A percentile compares a stretch with the other conserved stretches of the same genome.
Conservation (phyloP, 768 basidiomycete species). For the Tricholoma matsutake region DNA sequence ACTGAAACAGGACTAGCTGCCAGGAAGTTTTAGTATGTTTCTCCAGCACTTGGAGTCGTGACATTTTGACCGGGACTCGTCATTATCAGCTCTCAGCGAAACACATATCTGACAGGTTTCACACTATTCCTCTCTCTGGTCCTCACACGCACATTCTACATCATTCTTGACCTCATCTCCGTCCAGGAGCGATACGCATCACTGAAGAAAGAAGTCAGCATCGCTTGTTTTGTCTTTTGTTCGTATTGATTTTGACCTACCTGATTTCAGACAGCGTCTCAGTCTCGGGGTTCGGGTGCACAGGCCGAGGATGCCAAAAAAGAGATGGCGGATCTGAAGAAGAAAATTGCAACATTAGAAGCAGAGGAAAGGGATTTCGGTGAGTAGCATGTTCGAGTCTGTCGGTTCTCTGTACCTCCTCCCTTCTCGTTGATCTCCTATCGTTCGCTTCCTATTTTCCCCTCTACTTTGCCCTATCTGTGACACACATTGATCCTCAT, state of each 20-base stretch:
- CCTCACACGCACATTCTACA: conserved; percentile 88
- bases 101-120: conserved; percentile 90
- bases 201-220: conserved; percentile 59
- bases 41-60: neutral
- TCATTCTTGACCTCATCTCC: conserved; percentile 88
- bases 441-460: neutral
- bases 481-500: too few relatives aligned
- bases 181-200: conserved; percentile 85
- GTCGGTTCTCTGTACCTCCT: neutral
- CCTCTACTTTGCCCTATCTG: too few relatives aligned
- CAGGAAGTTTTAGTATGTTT: conserved; percentile 84
- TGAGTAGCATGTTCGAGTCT: conserved; percentile 23
- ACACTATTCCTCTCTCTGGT: conserved; percentile 95
- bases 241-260: neutral
- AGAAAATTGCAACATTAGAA: conserved; percentile 55
- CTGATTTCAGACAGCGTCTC: conserved; percentile 11
- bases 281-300: conserved; percentile 16
- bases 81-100: conserved; percentile 71
- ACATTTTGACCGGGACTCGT: neutral
- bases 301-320: conserved; percentile 42
- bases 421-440: neutral
- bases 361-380: conserved; percentile 65
- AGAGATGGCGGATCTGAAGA: conserved; percentile 67
- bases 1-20: conserved; percentile 89
- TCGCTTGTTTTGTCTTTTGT: neutral